Evolutionary conservation across 1,284 basidiomycete genomes (phyloP), one percentile per base, ranked within the genome.

Genomic region (Irpex sp.): DNA sequence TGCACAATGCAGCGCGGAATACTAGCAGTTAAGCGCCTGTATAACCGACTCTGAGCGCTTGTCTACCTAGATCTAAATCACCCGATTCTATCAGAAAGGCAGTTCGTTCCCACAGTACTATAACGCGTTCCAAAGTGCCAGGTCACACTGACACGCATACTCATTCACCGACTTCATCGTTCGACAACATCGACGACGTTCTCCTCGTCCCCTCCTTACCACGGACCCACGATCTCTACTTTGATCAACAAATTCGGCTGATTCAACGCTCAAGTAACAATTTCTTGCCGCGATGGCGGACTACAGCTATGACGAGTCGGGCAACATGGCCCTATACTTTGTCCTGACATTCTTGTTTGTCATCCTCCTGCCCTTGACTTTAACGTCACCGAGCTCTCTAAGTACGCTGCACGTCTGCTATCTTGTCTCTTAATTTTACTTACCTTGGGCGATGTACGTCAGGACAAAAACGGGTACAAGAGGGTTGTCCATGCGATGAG

Each of bases 241-340:
- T 64, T 46, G 51, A 21, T 57, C 46, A 59, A 51, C 39, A n/a
- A 43, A 9, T n/a, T 43, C 9, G 47, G 17, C 21, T 49, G 55
- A 47, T 13, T 53, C 13, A 17, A 43, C 9, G 5, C n/a, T 39
- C 19, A 11, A 55, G 11, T 8, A 46, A 17, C 53, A 2, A 43
- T 61, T 43, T 7, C 64, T 63, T 68, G 66, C 73, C 66, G 65
- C 60, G 47, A 92, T 92, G 90, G 89, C 88, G 67, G 84, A 88
- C 70, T 93, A 93, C 77, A 81, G 86, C 76, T 96, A 96, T 77
- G 94, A 96, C 77, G 93, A 95, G 78, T 85, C 86, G 59, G 94
- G 94, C 67, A 89, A 88, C 68, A 90, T 96, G 85, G 93, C 94
- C 70, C 85, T 89, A 36, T 96, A 94, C 79, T 96, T 96, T 77